Evolutionary conservation across 495 filamentous ascomycete genomes (phyloP), one percentile per base, ranked within the genome.

Genomic region (Penicillium steckii): DNA sequence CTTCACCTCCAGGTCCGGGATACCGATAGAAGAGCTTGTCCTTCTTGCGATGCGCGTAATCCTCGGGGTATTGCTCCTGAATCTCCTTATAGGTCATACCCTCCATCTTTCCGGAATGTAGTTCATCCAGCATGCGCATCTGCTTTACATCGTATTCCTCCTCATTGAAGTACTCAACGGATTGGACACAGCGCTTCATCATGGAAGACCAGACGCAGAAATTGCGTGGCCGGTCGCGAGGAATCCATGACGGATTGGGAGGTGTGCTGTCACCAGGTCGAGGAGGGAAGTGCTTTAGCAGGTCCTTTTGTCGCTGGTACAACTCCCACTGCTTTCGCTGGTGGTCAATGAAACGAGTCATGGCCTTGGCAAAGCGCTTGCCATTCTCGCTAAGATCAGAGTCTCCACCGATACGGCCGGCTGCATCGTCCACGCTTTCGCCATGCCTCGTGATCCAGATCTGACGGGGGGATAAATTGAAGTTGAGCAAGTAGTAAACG

Each of bases 151-250:
- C 94, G 63, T 90, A 98, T 21, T 97, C 90, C n/a, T 98, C 94
- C 54, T 97, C 94, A 48, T 90, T 87, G 68, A 97, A 98, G 62
- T 85, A 83, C 46, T 91, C 80, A 0, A 88, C 90, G 1, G 91
- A 92, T 59, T 95, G 80, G 42, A 93, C 80, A 44, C 87, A 88
- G 41, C 94, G 85, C 59, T 88, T 85, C 58, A 98, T 83, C 93
- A 97, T 97, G 9, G 89, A 94, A 9, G 93, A 96, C 94, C 94
- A 98, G 21, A 98, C 89, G 68, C 94, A 98, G 66, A 96, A 97
- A 61, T 92, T 94, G 72, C 95, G 95, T 21, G 85, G 81, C 13
- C 66, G 65, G 37, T 79, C 75, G 30, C 66, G 64, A 1, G 75
- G 72, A 6, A 75, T 69, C 61, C 90, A 86, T 53, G 95, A 87